These are phyloP conservation scores for Apiospora koreana DNA, from an alignment of 2,329 filamentous ascomycete genomes.

Conservation along the genomic window DNA sequence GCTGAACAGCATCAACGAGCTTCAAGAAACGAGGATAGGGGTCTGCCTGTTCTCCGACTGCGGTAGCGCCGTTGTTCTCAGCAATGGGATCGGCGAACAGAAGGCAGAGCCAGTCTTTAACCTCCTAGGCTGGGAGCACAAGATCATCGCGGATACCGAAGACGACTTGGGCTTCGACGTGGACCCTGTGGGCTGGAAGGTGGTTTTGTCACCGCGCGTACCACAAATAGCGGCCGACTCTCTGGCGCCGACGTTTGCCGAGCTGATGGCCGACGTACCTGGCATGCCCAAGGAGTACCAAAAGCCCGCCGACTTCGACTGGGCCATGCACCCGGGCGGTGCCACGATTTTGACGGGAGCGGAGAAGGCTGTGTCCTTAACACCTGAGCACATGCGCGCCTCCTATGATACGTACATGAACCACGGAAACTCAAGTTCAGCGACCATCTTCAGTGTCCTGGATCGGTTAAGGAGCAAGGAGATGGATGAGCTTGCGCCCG, in stretches of 20 bases:
- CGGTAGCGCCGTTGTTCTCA: slow-evolving; percentile 65
- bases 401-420: slow-evolving; percentile 69
- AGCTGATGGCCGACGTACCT: slow-evolving; percentile 51
- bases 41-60: slow-evolving; percentile 70
- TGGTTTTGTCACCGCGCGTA: slow-evolving; percentile 62
- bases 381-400: slow-evolving; percentile 66
- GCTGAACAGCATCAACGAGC: slow-evolving; percentile 60
- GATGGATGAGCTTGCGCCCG: slow-evolving; percentile 58
- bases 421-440: slow-evolving; percentile 69
- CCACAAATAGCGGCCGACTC: slow-evolving; percentile 55
- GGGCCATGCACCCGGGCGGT: slow-evolving; percentile 73
- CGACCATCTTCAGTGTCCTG: slow-evolving; percentile 69
- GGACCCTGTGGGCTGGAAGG: slow-evolving; percentile 67
- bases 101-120: slow-evolving; percentile 52
- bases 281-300: slow-evolving; percentile 45
- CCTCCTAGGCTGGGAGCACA: slow-evolving; percentile 66
- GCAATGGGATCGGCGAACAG: slow-evolving; percentile 60
- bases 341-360: slow-evolving; percentile 66
- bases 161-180: slow-evolving; percentile 66
- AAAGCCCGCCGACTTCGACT: slow-evolving; percentile 64
- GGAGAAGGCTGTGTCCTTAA: slow-evolving; percentile 57
- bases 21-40: slow-evolving; percentile 65
- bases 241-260: slow-evolving; percentile 54
- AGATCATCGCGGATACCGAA: slow-evolving; percentile 62
- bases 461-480: slow-evolving; percentile 60